These are phyloP conservation scores for Pleoardoris graminearum DNA, from an alignment of 2,329 filamentous ascomycete species.

Conservation along the genomic window DNA sequence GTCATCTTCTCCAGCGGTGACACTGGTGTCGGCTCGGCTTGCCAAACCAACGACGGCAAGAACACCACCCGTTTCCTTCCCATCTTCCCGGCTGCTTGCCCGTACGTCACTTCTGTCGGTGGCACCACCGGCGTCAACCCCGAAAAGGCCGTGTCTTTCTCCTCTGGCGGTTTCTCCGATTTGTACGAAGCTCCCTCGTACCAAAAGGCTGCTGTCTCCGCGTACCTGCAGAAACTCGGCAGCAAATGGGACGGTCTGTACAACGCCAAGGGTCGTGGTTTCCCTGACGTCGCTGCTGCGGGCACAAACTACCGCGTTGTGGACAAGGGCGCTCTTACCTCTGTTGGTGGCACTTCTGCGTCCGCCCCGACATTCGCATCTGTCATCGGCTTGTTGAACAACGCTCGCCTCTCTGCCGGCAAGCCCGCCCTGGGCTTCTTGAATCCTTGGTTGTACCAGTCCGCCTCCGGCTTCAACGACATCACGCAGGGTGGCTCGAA, in stretches of 20 bases:
- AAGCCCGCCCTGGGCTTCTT: conserved; percentile 45
- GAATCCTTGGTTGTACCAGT: conserved; percentile 50
- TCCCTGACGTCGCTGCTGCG: conserved; percentile 52
- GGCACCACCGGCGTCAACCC: conserved; percentile 47
- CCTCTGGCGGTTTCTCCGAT: conserved; percentile 53
- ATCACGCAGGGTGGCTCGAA: conserved; percentile 53
- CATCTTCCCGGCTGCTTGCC: conserved; percentile 53
- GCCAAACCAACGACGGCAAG: conserved; percentile 52
- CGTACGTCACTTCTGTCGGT: conserved; percentile 53
- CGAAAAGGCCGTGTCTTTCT: conserved; percentile 46
- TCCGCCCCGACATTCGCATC: conserved; percentile 46
- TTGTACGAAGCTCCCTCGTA: conserved; percentile 49
- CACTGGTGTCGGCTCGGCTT: conserved; percentile 47
- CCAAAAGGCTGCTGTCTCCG: conserved; percentile 46
- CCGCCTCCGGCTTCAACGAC: conserved; percentile 52
- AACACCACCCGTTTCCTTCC: conserved; percentile 50
- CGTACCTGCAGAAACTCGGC: conserved; percentile 48
- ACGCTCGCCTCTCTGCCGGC: conserved; percentile 41
- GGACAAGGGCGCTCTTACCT: conserved; percentile 36
- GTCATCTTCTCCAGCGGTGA: conserved; percentile 48
- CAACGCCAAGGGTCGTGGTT: conserved; percentile 49
- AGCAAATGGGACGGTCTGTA: conserved; percentile 47
- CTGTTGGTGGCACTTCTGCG: conserved; percentile 45
- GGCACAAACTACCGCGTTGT: conserved; percentile 41
- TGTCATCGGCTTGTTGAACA: conserved; percentile 45